Percentiles rank a stretch among this genome's conserved stretches.
Evolutionary conservation across 805 yeast genomes (phyloP).

Genomic region (Metschnikowia dekortorum): DNA sequence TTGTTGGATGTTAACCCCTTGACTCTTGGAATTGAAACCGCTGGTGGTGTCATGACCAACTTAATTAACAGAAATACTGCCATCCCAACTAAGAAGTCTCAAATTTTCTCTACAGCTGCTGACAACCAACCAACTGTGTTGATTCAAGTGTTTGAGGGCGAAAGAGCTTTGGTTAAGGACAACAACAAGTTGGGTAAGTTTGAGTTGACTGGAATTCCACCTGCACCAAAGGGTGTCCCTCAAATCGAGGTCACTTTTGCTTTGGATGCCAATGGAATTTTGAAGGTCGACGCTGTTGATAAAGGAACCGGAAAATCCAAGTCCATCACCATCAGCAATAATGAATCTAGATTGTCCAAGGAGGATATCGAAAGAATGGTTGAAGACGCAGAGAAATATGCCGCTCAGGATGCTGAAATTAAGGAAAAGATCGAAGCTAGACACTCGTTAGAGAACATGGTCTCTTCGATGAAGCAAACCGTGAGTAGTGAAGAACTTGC

Average conservation of each 20-base stretch:
- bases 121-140: conserved; percentile 22
- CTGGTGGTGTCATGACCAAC: conserved; percentile 21
- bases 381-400: conserved; percentile 20
- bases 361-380: conserved; percentile 21
- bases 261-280: conserved; percentile 20
- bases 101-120: conserved; percentile 20
- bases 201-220: conserved; percentile 21
- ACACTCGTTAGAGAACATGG: conserved; percentile 19
- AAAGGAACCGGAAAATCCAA: conserved; percentile 20
- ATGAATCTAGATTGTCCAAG: conserved; percentile 19
- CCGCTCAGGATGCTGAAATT: conserved; percentile 18
- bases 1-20: conserved; percentile 22
- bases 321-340: conserved; percentile 19
- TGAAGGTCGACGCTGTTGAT: conserved; percentile 20
- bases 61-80: conserved; percentile 21
- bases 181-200: conserved; percentile 21
- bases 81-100: conserved; percentile 21
- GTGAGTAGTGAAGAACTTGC: conserved; percentile 16
- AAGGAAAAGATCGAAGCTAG: conserved; percentile 19
- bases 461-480: conserved; percentile 13
- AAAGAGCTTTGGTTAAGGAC: conserved; percentile 22
- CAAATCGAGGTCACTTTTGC: conserved; percentile 21
- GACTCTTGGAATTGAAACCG: conserved; percentile 21
- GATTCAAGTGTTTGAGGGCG: conserved; percentile 21
- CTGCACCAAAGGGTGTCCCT: conserved; percentile 22